Conservation (phyloP, 108 stramenopile species). For the Fistulifera pelliculosa region DNA sequence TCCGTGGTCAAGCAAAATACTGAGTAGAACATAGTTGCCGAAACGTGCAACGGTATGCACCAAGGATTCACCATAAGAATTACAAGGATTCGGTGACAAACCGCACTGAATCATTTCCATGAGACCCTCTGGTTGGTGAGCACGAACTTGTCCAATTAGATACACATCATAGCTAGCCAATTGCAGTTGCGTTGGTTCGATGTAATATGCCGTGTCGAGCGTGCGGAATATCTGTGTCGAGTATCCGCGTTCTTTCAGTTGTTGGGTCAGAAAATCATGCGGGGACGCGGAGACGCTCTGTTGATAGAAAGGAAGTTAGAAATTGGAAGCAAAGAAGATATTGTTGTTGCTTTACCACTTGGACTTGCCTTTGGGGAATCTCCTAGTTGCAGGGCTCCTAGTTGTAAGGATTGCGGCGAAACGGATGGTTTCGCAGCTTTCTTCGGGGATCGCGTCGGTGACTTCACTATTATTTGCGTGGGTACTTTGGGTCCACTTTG, state of each 20-base stretch:
- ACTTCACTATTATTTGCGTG: too few species aligned
- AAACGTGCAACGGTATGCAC: conserved; percentile 61
- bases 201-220: conserved; percentile 50
- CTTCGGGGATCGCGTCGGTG: too few species aligned
- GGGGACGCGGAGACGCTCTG: conserved; percentile 1
- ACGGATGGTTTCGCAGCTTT: neutral
- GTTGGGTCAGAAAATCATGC: conserved; percentile 41
- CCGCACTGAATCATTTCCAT: conserved; percentile 33
- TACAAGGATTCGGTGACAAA: conserved; percentile 59
- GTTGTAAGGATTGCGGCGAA: too few species aligned
- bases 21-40: conserved; percentile 38
- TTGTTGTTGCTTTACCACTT: neutral
- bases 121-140: conserved; percentile 30
- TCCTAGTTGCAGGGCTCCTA: too few species aligned
- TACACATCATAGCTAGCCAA: conserved; percentile 49
- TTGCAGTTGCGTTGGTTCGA: conserved; percentile 54
- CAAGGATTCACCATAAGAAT: conserved; percentile 64
- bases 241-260: conserved; percentile 59
- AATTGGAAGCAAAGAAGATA: neutral
- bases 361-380: too few species aligned
- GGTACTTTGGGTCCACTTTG: too few species aligned
- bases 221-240: conserved; percentile 32
- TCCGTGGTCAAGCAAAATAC: conserved; percentile 33
- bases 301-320: neutral
- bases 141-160: conserved; percentile 46